phyloP scores from a whole-genome alignment of 225 moss, liverwort and hornwort species.

The Sphagnum tenellum region DNA sequence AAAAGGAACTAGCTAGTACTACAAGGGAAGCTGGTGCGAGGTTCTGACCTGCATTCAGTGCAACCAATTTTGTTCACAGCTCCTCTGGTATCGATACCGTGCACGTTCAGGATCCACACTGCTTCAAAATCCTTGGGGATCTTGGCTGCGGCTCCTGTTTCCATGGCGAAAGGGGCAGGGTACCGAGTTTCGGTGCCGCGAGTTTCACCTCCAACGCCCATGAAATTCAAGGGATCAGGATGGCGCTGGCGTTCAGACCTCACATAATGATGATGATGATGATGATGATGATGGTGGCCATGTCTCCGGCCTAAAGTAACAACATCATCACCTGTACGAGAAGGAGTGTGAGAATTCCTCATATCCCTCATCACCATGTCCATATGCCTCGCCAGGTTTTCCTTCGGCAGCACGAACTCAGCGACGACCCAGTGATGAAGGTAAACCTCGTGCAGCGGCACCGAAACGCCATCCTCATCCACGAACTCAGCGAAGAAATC shows the following conservation, averaged over 20 bases:
- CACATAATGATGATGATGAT: background rate
- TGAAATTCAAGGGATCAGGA: background rate
- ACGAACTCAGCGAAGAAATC: conserved; percentile 3
- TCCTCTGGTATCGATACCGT: conserved; percentile 5
- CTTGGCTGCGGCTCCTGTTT: background rate
- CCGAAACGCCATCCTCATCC: conserved; percentile 1
- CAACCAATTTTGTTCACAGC: conserved; percentile 2
- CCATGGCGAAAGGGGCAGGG: conserved; percentile 1
- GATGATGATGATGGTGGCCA: background rate
- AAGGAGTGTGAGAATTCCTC: too few relatives aligned
- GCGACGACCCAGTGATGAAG: conserved; percentile 3
- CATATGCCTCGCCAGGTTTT: too few relatives aligned
- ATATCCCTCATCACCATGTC: too few relatives aligned
- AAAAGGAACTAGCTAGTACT: background rate
- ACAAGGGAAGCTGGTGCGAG: background rate
- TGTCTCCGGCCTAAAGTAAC: background rate
- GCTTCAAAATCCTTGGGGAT: background rate
- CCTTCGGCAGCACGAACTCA: background rate
- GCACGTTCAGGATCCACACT: conserved; percentile 4
- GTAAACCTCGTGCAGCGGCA: conserved; percentile 4
- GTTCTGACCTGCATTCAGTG: conserved; percentile 6
- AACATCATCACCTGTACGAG: too few relatives aligned
- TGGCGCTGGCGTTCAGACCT: background rate
- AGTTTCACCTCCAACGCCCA: conserved; percentile 1
- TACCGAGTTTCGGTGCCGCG: background rate